Conservation (phyloP, 805 yeast species). For the Ogataea siamensis region DNA sequence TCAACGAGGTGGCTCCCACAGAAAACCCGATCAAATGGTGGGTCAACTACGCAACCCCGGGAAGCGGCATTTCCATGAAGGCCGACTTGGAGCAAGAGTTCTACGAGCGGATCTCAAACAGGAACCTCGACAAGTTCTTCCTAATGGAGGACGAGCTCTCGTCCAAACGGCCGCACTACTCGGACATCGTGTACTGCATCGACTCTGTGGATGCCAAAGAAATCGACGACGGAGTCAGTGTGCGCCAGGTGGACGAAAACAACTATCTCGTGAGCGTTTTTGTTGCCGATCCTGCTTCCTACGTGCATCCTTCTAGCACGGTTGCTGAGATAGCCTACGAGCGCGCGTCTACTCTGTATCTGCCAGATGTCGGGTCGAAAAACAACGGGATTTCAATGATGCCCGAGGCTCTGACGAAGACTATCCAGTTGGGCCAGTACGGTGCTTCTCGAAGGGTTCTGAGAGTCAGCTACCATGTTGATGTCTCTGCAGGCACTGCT, state of each 20-base stretch:
- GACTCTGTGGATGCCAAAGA: slow-evolving; percentile 81
- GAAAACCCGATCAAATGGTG: slow-evolving; percentile 56
- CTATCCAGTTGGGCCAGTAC: slow-evolving; percentile 44
- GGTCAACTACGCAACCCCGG: slow-evolving; percentile 44
- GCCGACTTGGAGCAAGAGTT: slow-evolving; percentile 44
- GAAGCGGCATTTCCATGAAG: slow-evolving; percentile 40
- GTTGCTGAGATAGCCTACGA: slow-evolving; percentile 56
- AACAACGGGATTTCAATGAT: slow-evolving; percentile 57
- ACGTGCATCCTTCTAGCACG: slow-evolving; percentile 38
- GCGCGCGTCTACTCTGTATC: slow-evolving; percentile 65
- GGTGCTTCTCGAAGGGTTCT: slow-evolving; percentile 46
- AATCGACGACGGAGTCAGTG: slow-evolving; percentile 89
- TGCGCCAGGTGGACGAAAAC: slow-evolving; percentile 34
- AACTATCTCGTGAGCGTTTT: slow-evolving; percentile 58
- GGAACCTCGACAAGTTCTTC: slow-evolving; percentile 19
- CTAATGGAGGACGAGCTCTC: slow-evolving; percentile 20
- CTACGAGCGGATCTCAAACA: slow-evolving; percentile 32
- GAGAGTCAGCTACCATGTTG: slow-evolving; percentile 37
- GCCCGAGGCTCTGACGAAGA: slow-evolving; percentile 52
- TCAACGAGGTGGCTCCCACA: slow-evolving; percentile 28
- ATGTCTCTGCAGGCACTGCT: slow-evolving; percentile 20
- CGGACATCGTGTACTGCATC: slow-evolving; percentile 68
- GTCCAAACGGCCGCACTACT: slow-evolving; percentile 38
- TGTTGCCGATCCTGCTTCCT: slow-evolving; percentile 86
- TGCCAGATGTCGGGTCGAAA: slow-evolving; percentile 48